Evolutionary conservation across 306 rosid genomes (phyloP).

Genomic region (Vachellia pachyceras): DNA sequence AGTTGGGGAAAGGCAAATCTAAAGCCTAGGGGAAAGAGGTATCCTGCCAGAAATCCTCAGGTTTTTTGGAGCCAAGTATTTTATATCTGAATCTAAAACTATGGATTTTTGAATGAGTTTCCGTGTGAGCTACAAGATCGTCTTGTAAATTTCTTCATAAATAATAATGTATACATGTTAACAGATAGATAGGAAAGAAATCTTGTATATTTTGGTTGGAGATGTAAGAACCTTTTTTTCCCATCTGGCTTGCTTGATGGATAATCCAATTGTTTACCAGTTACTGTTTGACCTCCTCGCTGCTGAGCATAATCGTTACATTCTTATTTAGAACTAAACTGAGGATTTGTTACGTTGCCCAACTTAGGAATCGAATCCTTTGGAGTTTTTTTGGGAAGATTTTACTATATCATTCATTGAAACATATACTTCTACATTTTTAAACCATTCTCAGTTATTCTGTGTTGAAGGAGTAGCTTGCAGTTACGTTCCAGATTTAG

Average conservation of each 20-base stretch:
- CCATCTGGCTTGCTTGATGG: constrained; percentile 14
- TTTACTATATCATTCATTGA: neutral
- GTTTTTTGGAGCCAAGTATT: constrained; percentile 49
- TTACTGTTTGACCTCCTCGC: neutral
- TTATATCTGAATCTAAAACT: constrained; percentile 31
- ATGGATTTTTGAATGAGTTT: constrained; percentile 35
- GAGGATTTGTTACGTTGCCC: neutral
- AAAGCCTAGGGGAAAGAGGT: constrained; percentile 74
- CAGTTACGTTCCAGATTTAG: neutral
- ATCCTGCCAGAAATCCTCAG: constrained; percentile 53
- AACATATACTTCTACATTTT: neutral
- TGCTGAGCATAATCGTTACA: neutral
- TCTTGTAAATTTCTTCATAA: constrained; percentile 56
- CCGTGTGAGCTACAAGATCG: constrained; percentile 43
- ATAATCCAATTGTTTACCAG: neutral
- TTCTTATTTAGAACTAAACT: neutral
- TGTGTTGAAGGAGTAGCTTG: neutral
- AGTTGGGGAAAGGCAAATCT: constrained; percentile 76
- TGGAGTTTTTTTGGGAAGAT: too few relatives aligned
- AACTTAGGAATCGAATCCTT: neutral
- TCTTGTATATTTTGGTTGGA: constrained; percentile 25
- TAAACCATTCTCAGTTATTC: neutral
- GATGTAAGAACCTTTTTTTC: neutral
- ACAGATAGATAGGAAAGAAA: constrained; percentile 36
- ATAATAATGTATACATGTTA: constrained; percentile 22